Base-by-base conservation (phyloP, 768 basidiomycete genomes). In the Paxillus involutus region DNA sequence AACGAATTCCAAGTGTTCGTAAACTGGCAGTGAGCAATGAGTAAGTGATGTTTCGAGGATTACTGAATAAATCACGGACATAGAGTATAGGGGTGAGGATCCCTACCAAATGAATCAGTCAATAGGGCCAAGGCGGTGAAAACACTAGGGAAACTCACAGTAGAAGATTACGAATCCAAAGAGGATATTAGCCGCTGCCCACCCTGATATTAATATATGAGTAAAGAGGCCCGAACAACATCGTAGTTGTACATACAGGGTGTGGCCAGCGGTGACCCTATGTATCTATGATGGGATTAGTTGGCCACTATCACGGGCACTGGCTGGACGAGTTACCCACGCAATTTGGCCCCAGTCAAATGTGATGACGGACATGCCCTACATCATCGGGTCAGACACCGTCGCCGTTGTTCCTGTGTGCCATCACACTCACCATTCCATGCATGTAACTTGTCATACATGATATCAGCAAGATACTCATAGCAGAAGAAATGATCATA, bases 261-360 rank as follows among this genome's bases (percentile, higher is more conserved):
- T 16, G 85, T 84, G 14, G 86, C 84, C 37, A 91, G 80, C 0
- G 90, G 91, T 2, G 68, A 70, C 6, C 68, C 70, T 33, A 56
- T 65, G 39, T 65, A 69, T 45, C 68, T 69, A 17, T 52, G 19
- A 51, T 36, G 9, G 17, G 32, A 36, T 55, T 40, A 51, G 43
- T 48, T 4, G 12, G 3, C 14, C 16, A 33, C 47, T 30, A 26
- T 52, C 14, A 19, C 10, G 8, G 1, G 19, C 10, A 24, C 9
- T 19, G 11, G 47, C 42, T 51, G 24, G 62, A 58, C 48, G 63
- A 62, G 24, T 35, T 35, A 66, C 68, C 45, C 35, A 71, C 64
- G 70, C 68, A 53, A 87, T 83, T 69, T 89, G 85, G 16, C 82
- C 76, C 90, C 90, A 93, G 63, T 92, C 90, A 64, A 93, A 89